Conservation (phyloP, 305 asterid genomes). For the Solanum hybrid region DNA sequence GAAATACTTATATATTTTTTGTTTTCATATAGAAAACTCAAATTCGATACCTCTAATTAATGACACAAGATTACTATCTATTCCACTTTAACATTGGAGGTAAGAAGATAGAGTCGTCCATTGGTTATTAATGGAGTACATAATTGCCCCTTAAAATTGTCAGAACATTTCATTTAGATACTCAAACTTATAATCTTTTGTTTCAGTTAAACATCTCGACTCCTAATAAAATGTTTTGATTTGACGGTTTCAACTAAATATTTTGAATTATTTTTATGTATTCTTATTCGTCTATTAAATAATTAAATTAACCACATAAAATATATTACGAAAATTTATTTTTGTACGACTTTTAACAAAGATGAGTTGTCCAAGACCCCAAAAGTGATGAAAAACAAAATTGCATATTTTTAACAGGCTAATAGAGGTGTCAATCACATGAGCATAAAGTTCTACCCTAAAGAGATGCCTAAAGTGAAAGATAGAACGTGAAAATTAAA, state of each 20-base stretch:
- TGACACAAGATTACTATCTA: too few species aligned
- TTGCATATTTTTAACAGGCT: background rate
- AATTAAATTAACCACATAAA: background rate
- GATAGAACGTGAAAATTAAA: background rate
- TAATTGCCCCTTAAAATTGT: background rate
- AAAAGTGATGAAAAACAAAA: background rate
- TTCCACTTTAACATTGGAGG: background rate
- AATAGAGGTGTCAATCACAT: slow-evolving; percentile 11
- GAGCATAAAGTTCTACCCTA: background rate
- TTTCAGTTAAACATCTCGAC: background rate
- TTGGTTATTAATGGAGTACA: background rate
- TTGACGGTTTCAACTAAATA: background rate
- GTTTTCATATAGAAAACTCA: too few species aligned
- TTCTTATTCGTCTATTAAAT: background rate
- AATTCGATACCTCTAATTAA: too few species aligned
- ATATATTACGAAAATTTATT: background rate
- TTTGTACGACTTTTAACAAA: background rate
- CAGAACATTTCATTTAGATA: background rate
- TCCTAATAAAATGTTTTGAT: background rate
- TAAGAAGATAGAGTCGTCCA: background rate
- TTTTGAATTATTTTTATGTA: background rate
- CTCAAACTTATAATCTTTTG: background rate
- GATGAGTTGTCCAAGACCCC: background rate
- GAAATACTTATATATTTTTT: too few species aligned
- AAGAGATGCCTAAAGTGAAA: background rate